phyloP scores from a whole-genome alignment of 139 green algal species.

The Tetradesmus lagerheimii region DNA sequence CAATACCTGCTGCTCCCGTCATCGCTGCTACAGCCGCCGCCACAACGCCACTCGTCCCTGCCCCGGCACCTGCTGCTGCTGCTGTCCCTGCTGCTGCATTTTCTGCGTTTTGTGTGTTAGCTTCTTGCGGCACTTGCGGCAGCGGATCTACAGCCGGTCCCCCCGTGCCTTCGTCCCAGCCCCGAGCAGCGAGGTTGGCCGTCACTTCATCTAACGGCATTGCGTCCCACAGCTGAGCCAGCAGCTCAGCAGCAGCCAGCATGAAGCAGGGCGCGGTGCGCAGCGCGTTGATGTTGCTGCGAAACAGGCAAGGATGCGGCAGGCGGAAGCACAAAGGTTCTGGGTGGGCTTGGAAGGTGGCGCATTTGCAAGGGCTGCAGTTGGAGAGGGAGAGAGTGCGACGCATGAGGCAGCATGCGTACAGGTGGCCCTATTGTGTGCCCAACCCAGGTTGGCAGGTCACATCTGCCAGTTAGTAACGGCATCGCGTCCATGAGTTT shows the following conservation, averaged over 20 bases:
- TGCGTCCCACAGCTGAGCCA: not conserved
- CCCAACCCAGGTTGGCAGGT: no score
- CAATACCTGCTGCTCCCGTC: not conserved
- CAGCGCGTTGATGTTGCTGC: not conserved
- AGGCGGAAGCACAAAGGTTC: not conserved
- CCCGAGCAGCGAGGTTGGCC: not conserved
- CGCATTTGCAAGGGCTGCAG: no score
- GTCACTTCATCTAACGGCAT: not conserved
- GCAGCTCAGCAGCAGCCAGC: not conserved
- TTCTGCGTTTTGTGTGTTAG: no score
- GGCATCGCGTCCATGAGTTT: no score
- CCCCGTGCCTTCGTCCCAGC: not conserved
- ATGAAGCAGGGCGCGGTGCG: conserved; percentile 4
- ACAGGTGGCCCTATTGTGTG: no score
- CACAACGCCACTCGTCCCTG: not conserved
- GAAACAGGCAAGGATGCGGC: not conserved
- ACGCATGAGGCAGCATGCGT: no score
- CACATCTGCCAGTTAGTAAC: no score
- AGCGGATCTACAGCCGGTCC: not conserved
- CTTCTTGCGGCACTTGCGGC: not conserved
- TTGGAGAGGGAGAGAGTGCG: no score
- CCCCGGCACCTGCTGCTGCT: not conserved
- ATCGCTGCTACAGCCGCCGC: not conserved
- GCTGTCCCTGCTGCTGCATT: not conserved
- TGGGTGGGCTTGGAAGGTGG: no score